Evolutionary conservation across 2,329 filamentous ascomycete genomes (phyloP).

Genomic region (Niveomyces coronatus): DNA sequence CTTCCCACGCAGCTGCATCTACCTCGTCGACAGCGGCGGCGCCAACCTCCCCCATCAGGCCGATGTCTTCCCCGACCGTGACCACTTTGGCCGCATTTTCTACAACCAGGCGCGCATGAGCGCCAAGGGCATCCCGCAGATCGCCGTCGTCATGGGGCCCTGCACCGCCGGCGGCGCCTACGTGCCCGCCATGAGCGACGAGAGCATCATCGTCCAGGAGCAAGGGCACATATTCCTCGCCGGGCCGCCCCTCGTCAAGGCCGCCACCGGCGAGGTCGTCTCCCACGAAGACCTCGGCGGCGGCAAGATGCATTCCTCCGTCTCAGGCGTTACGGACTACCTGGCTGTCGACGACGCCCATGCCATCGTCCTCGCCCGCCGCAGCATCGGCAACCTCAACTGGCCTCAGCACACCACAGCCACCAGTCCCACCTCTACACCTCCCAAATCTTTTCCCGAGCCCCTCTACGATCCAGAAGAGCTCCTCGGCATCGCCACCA

Average conservation of each 20-base stretch:
- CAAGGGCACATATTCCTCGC: constrained; percentile 98
- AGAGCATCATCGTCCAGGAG: constrained; percentile 90
- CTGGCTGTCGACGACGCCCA: constrained; percentile 91
- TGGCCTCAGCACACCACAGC: constrained; percentile 50
- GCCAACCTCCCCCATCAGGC: constrained; percentile 92
- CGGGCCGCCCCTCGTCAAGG: constrained; percentile 88
- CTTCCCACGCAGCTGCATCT: constrained; percentile 56
- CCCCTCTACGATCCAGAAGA: constrained; percentile 73
- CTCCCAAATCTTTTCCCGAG: constrained; percentile 49
- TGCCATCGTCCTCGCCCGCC: constrained; percentile 72
- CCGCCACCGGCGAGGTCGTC: constrained; percentile 87
- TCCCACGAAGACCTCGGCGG: constrained; percentile 86
- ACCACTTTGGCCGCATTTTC: constrained; percentile 96
- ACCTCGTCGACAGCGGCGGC: constrained; percentile 90
- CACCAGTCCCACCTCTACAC: constrained; percentile 24
- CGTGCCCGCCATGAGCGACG: constrained; percentile 94
- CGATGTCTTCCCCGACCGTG: constrained; percentile 88
- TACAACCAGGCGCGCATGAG: constrained; percentile 97
- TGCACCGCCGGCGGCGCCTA: constrained; percentile 95
- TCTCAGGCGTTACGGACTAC: constrained; percentile 92
- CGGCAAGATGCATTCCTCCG: constrained; percentile 77
- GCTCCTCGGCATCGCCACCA: constrained; percentile 78
- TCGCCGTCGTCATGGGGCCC: constrained; percentile 92
- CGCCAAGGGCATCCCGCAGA: constrained; percentile 76
- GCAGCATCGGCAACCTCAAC: constrained; percentile 82